Base-by-base conservation (phyloP, 331 rosid species). In the Malus hybrid region DNA sequence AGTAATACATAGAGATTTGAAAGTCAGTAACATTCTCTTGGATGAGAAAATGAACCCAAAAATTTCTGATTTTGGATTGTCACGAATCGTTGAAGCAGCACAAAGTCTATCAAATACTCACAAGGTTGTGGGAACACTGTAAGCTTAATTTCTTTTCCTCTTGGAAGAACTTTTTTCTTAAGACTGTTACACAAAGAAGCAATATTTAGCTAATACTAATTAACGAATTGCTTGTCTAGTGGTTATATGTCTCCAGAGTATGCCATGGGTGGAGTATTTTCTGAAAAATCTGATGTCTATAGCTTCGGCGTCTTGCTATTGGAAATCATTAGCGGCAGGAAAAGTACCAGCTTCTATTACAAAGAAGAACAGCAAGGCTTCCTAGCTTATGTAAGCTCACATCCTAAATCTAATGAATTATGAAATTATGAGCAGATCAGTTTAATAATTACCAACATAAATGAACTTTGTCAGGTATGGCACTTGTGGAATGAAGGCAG, bases 31-130 rank as follows among this genome's bases (percentile, higher is more conserved):
- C 67, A 85, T 85, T 67, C 78, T 85, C 29, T 33, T 85, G 55
- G 60, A 73, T 61, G 77, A 61, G n/a, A 61, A 82, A 14, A 82
- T 85, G 88, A 85, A 79, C 36, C 86, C 88, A 2, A 85, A 85
- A 78, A 85, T 82, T 39, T 85, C 86, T 0, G 84, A 85, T 68
- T 85, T 85, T 70, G 84, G 88, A 14, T 73, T 79, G 82, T 80
- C 88, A 29, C 76, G 88, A 12, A 65, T 79, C 1, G 76, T 85
- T 42, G 73, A 84, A 22, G 86, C 69, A 11, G 65, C 76, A 36
- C 46, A 76, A 12, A 72, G 42, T 24, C 71, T 56, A 29, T 55
- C 73, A 6, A 79, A 70, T 62, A 85, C 88, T 28, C 73, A n/a
- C 22, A 78, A 79, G 48, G 77, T 85, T 6, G 84, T 82, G 56